A percentile compares a stretch with the other conserved stretches of the same genome.
Conservation (phyloP, 2,329 filamentous ascomycete species). For the Microsporum canis region DNA sequence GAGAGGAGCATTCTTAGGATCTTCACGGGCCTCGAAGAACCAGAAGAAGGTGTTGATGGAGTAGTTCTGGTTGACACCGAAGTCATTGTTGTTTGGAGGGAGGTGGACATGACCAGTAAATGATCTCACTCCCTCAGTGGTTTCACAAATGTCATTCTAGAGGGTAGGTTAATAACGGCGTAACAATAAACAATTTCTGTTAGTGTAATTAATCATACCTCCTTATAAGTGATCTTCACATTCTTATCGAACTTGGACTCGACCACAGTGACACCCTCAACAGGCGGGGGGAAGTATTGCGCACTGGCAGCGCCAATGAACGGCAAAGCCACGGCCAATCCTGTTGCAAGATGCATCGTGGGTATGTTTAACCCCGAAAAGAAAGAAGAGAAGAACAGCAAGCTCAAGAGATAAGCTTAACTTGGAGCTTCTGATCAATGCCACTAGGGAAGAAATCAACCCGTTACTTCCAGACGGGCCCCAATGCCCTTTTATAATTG, state of each 20-base stretch:
- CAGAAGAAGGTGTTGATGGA: conserved; percentile 26
- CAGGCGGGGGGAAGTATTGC: conserved; percentile 29
- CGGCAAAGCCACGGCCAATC: conserved; percentile 5
- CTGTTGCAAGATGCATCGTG: conserved; percentile 5
- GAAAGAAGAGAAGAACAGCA: neutral
- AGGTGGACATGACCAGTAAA: conserved; percentile 15
- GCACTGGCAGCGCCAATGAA: neutral
- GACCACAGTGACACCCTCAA: conserved; percentile 31
- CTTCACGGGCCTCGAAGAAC: conserved; percentile 40
- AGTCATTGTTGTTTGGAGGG: conserved; percentile 10
- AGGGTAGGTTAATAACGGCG: neutral
- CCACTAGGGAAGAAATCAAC: neutral
- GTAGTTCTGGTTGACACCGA: conserved; percentile 12
- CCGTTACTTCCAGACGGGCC: neutral
- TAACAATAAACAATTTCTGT: neutral
- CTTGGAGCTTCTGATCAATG: neutral
- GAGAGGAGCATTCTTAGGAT: conserved; percentile 34
- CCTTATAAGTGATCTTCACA: conserved; percentile 37
- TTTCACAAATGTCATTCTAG: conserved; percentile 12
- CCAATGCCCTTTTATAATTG: neutral
- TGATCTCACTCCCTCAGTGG: conserved; percentile 11
- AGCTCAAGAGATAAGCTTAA: neutral
- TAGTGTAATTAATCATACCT: conserved; percentile 23
- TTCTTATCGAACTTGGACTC: conserved; percentile 30
- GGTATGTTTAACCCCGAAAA: neutral